phyloP scores from a whole-genome alignment of 257 asterid species.

The Catharanthus roseus region DNA sequence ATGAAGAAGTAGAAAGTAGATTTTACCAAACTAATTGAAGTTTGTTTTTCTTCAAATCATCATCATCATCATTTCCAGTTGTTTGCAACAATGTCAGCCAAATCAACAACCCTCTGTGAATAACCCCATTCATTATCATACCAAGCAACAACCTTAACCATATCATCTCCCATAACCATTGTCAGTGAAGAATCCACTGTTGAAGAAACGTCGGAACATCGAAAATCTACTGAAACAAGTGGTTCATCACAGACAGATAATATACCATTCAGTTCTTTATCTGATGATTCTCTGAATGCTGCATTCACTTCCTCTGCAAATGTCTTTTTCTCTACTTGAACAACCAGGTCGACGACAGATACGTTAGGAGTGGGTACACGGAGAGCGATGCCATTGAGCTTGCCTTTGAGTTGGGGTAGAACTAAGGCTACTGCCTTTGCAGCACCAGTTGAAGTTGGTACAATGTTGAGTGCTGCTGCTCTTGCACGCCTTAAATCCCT shows the following conservation, averaged over 20 bases:
- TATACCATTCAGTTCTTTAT: constrained; percentile 71
- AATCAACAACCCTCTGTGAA: constrained; percentile 99
- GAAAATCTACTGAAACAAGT: constrained; percentile 83
- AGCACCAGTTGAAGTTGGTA: constrained; percentile 93
- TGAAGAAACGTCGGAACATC: constrained; percentile 90
- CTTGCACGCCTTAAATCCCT: constrained; percentile 93
- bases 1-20: too few relatives aligned
- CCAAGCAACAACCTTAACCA: constrained; percentile 98
- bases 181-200: constrained; percentile 81
- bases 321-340: constrained; percentile 89
- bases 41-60: too few relatives aligned
- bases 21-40: not conserved
- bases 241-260: constrained; percentile 87
- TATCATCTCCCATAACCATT: constrained; percentile 98
- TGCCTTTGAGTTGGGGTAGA: constrained; percentile 88
- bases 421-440: constrained; percentile 96
- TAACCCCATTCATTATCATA: constrained; percentile 98
- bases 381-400: constrained; percentile 94
- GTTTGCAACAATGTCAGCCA: constrained; percentile 92
- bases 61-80: constrained; percentile 71
- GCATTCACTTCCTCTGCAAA: constrained; percentile 95
- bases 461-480: constrained; percentile 95
- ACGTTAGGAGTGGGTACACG: constrained; percentile 98
- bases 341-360: constrained; percentile 85
- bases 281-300: constrained; percentile 78